phyloP scores from a whole-genome alignment of 73 alveolate species.

The Symbiodinium pilosum region DNA sequence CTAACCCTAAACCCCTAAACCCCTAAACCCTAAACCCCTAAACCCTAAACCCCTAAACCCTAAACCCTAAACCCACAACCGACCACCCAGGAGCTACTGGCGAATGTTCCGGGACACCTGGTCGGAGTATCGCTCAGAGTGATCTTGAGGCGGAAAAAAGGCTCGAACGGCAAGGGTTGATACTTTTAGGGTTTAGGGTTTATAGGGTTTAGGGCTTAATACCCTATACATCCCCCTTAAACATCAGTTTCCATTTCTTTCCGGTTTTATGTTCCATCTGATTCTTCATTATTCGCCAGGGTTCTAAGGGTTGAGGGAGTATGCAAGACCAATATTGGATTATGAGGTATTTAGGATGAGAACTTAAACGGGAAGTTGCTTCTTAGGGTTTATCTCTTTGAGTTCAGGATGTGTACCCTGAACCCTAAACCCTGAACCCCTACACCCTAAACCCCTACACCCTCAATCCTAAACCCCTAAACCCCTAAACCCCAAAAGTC shows the following conservation, averaged over 20 bases:
- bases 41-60: too few species aligned
- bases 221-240: not conserved
- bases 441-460: not conserved
- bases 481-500: not conserved
- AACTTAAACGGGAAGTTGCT: too few species aligned
- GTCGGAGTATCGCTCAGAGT: not conserved
- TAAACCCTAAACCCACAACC: too few species aligned
- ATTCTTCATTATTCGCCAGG: too few species aligned
- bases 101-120: not conserved
- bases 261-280: too few species aligned
- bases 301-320: too few species aligned
- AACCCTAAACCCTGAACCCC: not conserved
- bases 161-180: too few species aligned
- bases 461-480: not conserved
- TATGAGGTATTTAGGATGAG: too few species aligned
- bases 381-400: not conserved
- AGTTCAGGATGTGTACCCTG: not conserved
- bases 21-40: too few species aligned
- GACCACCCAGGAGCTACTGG: not conserved
- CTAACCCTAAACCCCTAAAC: too few species aligned
- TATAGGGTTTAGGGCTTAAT: not conserved
- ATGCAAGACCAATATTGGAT: too few species aligned
- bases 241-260: not conserved
- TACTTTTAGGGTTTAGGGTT: too few species aligned
- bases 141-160: not conserved